Base-by-base conservation (phyloP, 805 yeast genomes). In the Wickerhamomyces ciferrii region DNA sequence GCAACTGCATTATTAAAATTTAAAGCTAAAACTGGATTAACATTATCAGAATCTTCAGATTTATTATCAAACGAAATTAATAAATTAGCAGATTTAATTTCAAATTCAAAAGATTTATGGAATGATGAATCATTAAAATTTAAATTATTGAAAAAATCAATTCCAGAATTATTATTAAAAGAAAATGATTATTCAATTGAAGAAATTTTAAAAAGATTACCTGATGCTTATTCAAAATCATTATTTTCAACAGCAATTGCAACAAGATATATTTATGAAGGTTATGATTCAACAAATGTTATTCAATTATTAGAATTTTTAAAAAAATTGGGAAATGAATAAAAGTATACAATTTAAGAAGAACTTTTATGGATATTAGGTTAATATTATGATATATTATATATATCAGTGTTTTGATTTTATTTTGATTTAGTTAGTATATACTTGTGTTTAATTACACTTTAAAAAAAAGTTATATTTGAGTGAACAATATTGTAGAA, bases 1-100 rank as follows among this genome's bases (percentile, higher is more conserved):
- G 95, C 95, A 62, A 83, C 84, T 58, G 85, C 88, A 51, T 74
- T 92, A 60, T 90, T 97, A 96, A 69, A 76, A 53, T 80, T 89
- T 60, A 81, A 82, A 55, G 71, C 78, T 55, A 63, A 68, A 39
- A 81, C 89, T 5, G 84, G 84, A 23, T 75, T 74, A 55, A 76
- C 82, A 3, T 66, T 78, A 61, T 73, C 83, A 31, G 82, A 75
- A 49, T 74, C 90, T 52, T 86, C 96, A n/a, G 96, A 91, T 65
- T 80, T 81, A 55, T 73, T 91, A 46, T 87, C 96, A 8, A 74
- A 75, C 50, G 84, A 95, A 29, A 91, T 91, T 64, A 91, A 89
- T 67, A 81, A 84, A 55, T 75, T 91, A 54, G 87, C 84, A 43
- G 96, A 88, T 61, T 95, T 90, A 69, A 78, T 92, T 58, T 83